A percentile compares a stretch with the other conserved stretches of the same genome.
These are phyloP conservation scores for Geoglossum cookeanum DNA, from an alignment of 2,329 filamentous ascomycete genomes.

Conservation along the genomic window DNA sequence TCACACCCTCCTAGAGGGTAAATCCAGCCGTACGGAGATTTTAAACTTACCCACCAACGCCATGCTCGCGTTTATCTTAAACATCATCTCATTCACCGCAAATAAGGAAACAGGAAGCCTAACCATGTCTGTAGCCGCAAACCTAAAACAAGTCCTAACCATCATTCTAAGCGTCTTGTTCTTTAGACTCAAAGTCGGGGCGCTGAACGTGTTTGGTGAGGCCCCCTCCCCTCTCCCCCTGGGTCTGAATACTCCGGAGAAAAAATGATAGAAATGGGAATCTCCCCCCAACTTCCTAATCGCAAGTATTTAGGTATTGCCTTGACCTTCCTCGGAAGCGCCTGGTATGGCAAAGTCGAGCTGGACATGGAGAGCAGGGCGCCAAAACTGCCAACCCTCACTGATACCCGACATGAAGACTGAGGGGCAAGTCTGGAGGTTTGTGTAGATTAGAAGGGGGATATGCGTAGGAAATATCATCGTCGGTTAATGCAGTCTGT, in stretches of 20 bases:
- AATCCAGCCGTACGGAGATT: neutral
- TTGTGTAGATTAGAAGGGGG: too few relatives aligned
- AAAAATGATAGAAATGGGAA: too few relatives aligned
- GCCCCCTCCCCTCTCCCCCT: neutral
- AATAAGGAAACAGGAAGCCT: conserved; percentile 38
- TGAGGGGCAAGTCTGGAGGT: too few relatives aligned
- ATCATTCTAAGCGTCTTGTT: conserved; percentile 34
- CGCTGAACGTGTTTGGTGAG: conserved; percentile 4
- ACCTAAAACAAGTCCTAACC: conserved; percentile 38
- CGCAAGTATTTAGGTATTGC: neutral
- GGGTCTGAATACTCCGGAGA: neutral
- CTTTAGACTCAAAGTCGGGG: conserved; percentile 30
- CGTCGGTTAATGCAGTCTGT: too few relatives aligned
- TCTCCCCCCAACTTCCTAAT: neutral
- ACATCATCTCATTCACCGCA: conserved; percentile 37
- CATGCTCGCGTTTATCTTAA: conserved; percentile 34
- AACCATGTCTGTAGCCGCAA: conserved; percentile 40
- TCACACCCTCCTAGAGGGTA: neutral
- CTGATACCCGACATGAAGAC: neutral
- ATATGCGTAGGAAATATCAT: too few relatives aligned
- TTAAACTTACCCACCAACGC: conserved; percentile 30
- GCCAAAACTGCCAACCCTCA: neutral
- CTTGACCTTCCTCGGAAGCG: conserved; percentile 2
- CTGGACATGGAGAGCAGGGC: neutral
- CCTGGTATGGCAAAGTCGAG: conserved; percentile 4